phyloP scores from a whole-genome alignment of 208 protist species.

The Phytomonas sp. region DNA sequence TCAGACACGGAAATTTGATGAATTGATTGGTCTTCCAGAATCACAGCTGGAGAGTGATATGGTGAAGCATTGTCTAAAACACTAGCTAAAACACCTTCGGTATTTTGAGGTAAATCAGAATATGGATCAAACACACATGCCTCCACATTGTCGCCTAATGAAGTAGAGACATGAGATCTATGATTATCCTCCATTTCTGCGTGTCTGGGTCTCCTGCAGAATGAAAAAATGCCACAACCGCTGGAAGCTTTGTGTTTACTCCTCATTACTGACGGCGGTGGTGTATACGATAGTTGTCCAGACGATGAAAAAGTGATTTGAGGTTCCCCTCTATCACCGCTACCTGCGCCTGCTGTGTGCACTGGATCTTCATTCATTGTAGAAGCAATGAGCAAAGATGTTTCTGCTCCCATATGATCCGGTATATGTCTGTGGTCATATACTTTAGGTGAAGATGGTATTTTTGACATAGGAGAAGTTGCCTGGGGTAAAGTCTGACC shows the following conservation, averaged over 20 bases:
- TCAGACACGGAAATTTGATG: neutral
- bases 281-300: neutral
- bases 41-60: neutral
- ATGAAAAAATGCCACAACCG: constrained; percentile 7
- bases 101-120: neutral
- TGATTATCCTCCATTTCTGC: neutral
- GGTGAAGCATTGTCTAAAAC: neutral
- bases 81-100: neutral
- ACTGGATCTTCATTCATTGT: neutral
- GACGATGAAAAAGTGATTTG: neutral
- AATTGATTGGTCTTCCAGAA: neutral
- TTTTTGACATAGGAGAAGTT: neutral
- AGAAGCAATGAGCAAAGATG: neutral
- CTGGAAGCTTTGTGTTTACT: neutral
- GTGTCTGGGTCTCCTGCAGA: neutral
- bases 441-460: neutral
- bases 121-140: neutral
- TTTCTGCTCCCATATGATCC: neutral
- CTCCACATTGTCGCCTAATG: neutral
- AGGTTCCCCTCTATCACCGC: neutral
- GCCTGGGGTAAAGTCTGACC: neutral
- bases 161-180: neutral
- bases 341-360: neutral
- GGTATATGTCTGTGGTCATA: neutral
- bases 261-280: neutral